phyloP scores from a whole-genome alignment of 2,329 filamentous ascomycete species.

The Scedosporium aurantiacum region DNA sequence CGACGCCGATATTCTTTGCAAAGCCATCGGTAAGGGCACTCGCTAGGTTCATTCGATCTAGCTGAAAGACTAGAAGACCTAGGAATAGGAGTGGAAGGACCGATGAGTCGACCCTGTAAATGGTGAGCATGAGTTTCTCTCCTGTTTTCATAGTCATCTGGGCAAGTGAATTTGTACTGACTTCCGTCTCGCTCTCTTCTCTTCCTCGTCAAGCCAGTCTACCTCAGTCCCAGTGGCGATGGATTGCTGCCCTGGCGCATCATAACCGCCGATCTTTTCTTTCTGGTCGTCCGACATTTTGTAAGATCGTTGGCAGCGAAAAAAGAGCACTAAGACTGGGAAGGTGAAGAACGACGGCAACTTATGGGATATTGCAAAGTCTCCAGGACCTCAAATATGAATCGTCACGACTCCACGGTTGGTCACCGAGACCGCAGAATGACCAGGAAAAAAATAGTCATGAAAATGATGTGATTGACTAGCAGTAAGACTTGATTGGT shows the following conservation, averaged over 20 bases:
- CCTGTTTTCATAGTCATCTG: background rate
- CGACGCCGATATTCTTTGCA: slow-evolving; percentile 27
- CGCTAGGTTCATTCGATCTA: slow-evolving; percentile 41
- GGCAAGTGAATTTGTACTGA: background rate
- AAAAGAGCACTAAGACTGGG: too few relatives aligned
- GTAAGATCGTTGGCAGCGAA: background rate
- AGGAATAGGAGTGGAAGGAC: slow-evolving; percentile 38
- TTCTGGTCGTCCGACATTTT: background rate
- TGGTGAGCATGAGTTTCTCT: background rate
- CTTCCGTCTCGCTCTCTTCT: background rate
- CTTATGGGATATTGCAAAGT: too few relatives aligned
- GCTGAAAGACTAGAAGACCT: slow-evolving; percentile 37
- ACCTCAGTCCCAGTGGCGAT: background rate
- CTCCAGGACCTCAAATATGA: background rate
- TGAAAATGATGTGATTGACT: background rate
- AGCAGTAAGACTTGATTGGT: background rate
- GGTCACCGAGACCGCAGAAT: too few relatives aligned
- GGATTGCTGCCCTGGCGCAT: background rate
- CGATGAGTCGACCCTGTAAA: slow-evolving; percentile 29
- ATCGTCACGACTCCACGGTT: background rate
- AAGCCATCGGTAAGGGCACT: slow-evolving; percentile 39
- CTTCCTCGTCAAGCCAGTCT: background rate
- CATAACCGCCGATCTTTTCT: background rate
- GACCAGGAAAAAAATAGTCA: background rate
- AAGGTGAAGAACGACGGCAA: too few relatives aligned